Base-by-base conservation (phyloP, 2,329 filamentous ascomycete genomes). In the Penicillium expansum region DNA sequence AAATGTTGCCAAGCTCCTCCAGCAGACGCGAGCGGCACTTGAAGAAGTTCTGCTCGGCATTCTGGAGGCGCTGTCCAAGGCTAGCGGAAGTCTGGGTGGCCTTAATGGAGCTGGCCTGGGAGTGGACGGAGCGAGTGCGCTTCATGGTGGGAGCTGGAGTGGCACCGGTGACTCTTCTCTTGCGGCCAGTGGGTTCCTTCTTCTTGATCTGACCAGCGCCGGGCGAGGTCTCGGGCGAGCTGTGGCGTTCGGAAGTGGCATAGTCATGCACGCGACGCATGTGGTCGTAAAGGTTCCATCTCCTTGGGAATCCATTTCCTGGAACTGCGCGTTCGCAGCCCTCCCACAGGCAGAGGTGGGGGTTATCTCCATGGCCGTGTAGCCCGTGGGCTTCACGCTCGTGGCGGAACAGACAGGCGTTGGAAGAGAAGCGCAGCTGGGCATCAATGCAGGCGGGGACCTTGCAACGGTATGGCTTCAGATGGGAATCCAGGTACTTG, bases 401-500 rank as follows among this genome's bases (percentile, higher is more conserved):
- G 71, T 97, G 93, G 59, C 93, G 90, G 59, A 97, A 89, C 27
- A 96, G 84, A 76, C 93, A 97, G 35, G 93, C 93, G 61, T 93
- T 97, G 39, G 93, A 97, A 16, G 93, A 97, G 76, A 97, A 97
- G 51, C 89, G 87, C 76, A 97, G 95, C 54, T 90, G 87, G 62
- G 91, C 86, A 71, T 91, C 90, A 74, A 91, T 86, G 78, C 93
- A 97, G 24, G 86, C 84, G 61, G 86, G 82, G 63, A 88, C 83
- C 85, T 94, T 95, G 88, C 93, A 97, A 59, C 91, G 88, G 80
- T 97, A 97, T 16, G 93, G 93, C 83, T 95, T 96, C 71, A 97
- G 77, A 78, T 97, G 93, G 29, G 93, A 97, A 77, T 97, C 93
- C 66, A 97, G 87, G 69, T 94, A 96, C 83, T 97, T 97, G 83